A percentile compares a stretch with the other conserved stretches of the same genome.
Conservation (phyloP, 768 basidiomycete genomes). For the Rhodotorula taiwanensis region DNA sequence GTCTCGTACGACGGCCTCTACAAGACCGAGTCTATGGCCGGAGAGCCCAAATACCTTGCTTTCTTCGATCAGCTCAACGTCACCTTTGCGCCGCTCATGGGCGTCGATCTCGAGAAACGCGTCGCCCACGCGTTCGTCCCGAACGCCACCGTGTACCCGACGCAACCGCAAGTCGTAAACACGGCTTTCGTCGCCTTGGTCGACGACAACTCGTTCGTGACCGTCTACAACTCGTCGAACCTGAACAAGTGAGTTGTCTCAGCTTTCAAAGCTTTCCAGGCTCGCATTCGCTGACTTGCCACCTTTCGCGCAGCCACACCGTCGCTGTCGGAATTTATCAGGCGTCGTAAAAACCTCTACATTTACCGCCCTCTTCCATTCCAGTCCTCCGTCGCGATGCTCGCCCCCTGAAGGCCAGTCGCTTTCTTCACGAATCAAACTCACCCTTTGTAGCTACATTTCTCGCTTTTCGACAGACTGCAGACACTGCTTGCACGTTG, state of each 20-base stretch:
- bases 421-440: too few species aligned
- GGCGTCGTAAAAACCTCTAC: background rate
- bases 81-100: slow-evolving; percentile 54
- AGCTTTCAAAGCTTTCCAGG: too few species aligned
- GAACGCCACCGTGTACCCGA: slow-evolving; percentile 50
- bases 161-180: slow-evolving; percentile 51
- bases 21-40: slow-evolving; percentile 52
- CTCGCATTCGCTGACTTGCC: background rate
- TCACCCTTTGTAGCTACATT: too few species aligned
- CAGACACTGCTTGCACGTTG: too few species aligned
- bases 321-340: background rate
- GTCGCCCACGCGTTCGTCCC: slow-evolving; percentile 51
- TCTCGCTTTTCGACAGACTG: too few species aligned
- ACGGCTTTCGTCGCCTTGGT: slow-evolving; percentile 56
- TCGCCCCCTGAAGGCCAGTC: too few species aligned
- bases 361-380: too few species aligned
- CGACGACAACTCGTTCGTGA: slow-evolving; percentile 50
- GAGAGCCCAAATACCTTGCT: slow-evolving; percentile 51
- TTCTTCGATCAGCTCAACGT: slow-evolving; percentile 61
- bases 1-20: slow-evolving; percentile 54
- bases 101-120: slow-evolving; percentile 6
- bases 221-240: too few species aligned
- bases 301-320: background rate
- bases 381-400: too few species aligned
- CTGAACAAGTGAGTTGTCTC: too few species aligned